These are phyloP conservation scores for Phytophthora quininea DNA, from an alignment of 352 stramenopile genomes.

Conservation along the genomic window DNA sequence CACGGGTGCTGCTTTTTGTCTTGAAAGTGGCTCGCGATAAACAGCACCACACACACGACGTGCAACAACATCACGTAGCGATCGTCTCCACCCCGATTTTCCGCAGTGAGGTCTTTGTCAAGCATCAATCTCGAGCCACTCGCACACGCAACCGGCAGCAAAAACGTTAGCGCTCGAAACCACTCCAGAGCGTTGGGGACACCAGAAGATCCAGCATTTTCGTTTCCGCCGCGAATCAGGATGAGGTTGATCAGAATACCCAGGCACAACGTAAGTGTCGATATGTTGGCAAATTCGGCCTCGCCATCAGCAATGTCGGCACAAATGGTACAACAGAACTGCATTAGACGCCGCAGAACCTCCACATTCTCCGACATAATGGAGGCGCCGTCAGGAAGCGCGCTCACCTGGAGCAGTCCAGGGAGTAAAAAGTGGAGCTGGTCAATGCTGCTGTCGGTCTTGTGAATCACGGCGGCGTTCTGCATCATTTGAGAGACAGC, in stretches of 20 bases:
- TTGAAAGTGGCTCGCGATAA: slow-evolving; percentile 68
- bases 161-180: slow-evolving; percentile 73
- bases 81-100: slow-evolving; percentile 76
- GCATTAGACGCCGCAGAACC: slow-evolving; percentile 71
- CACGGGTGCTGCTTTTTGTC: slow-evolving; percentile 51
- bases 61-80: slow-evolving; percentile 83
- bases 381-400: slow-evolving; percentile 56
- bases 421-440: slow-evolving; percentile 84
- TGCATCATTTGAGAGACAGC: slow-evolving; percentile 50
- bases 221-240: slow-evolving; percentile 59
- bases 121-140: slow-evolving; percentile 56
- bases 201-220: slow-evolving; percentile 12
- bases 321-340: slow-evolving; percentile 80
- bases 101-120: slow-evolving; percentile 48
- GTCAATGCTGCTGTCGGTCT: slow-evolving; percentile 53
- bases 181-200: slow-evolving; percentile 68
- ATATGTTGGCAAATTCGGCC: slow-evolving; percentile 55
- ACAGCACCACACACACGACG: slow-evolving; percentile 66
- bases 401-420: slow-evolving; percentile 81
- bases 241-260: slow-evolving; percentile 84
- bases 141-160: slow-evolving; percentile 77
- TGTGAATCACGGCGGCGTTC: slow-evolving; percentile 37
- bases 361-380: slow-evolving; percentile 63
- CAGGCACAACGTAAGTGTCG: slow-evolving; percentile 76
- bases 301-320: slow-evolving; percentile 54